Conservation (phyloP, 2,329 filamentous ascomycete genomes). For the Aspergillus sp. region DNA sequence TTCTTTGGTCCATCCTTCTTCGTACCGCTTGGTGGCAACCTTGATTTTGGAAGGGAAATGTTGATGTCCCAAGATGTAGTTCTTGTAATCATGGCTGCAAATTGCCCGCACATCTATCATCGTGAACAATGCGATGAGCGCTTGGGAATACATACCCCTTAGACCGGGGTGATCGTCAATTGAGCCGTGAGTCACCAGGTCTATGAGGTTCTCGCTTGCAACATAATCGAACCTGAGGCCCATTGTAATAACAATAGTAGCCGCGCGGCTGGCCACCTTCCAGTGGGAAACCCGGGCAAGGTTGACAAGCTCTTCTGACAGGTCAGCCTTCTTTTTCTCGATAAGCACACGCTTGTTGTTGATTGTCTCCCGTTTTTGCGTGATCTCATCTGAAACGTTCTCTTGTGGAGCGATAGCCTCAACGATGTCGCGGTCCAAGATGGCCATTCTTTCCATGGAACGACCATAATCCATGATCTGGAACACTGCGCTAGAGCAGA, state of each 20-base stretch:
- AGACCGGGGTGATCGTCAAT: slow-evolving; percentile 90
- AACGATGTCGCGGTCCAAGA: slow-evolving; percentile 72
- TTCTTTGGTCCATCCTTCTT: slow-evolving; percentile 74
- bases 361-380: slow-evolving; percentile 71
- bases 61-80: slow-evolving; percentile 81
- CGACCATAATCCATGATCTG: slow-evolving; percentile 91
- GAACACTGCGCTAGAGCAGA: slow-evolving; percentile 79
- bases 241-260: slow-evolving; percentile 86
- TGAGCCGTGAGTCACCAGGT: slow-evolving; percentile 77
- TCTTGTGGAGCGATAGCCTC: slow-evolving; percentile 69
- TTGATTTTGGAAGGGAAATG: slow-evolving; percentile 74
- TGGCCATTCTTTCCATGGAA: slow-evolving; percentile 79
- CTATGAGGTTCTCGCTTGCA: slow-evolving; percentile 77
- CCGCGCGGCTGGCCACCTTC: slow-evolving; percentile 91
- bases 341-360: slow-evolving; percentile 73
- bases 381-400: slow-evolving; percentile 58
- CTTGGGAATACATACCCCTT: slow-evolving; percentile 76
- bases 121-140: slow-evolving; percentile 78
- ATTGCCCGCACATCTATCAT: slow-evolving; percentile 82
- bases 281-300: slow-evolving; percentile 81
- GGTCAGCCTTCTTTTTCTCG: slow-evolving; percentile 76
- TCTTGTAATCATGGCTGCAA: slow-evolving; percentile 83
- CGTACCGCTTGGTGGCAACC: slow-evolving; percentile 71
- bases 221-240: slow-evolving; percentile 90
- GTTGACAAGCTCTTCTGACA: slow-evolving; percentile 80